Percentiles rank a stretch among this genome's conserved stretches.
Conservation (phyloP, 192 early-diverging fungal species). For the Backusella psychrophila region DNA sequence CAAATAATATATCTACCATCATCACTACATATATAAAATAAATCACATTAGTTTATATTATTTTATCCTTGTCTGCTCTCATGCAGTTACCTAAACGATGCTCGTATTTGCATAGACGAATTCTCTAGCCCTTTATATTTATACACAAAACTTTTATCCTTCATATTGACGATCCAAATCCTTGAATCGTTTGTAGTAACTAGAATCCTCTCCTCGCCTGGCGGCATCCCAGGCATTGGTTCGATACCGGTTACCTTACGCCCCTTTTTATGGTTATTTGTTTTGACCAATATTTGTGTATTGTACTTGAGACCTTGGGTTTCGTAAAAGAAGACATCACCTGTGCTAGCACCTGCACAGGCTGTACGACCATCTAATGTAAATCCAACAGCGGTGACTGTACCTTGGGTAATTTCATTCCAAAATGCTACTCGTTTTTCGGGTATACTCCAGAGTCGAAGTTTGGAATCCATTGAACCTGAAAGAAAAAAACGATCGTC, state of each 20-base stretch:
- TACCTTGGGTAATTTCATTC: slow-evolving; percentile 67
- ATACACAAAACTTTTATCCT: slow-evolving; percentile 70
- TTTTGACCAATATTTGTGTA: slow-evolving; percentile 76
- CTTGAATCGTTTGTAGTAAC: slow-evolving; percentile 83
- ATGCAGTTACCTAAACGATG: slow-evolving; percentile 57
- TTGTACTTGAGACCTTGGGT: slow-evolving; percentile 75
- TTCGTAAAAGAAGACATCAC: slow-evolving; percentile 83
- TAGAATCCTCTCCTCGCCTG: slow-evolving; percentile 61
- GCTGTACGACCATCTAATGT: slow-evolving; percentile 69
- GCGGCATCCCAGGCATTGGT: slow-evolving; percentile 50
- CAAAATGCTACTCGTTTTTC: slow-evolving; percentile 75
- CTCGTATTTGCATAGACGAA: slow-evolving; percentile 65
- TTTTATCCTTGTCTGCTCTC: not conserved
- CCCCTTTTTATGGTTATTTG: slow-evolving; percentile 60
- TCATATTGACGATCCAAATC: slow-evolving; percentile 74
- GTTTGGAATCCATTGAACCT: slow-evolving; percentile 75
- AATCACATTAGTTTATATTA: not conserved
- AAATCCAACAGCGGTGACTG: slow-evolving; percentile 80
- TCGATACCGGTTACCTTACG: slow-evolving; percentile 86
- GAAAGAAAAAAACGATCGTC: slow-evolving; percentile 82
- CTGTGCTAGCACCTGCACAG: slow-evolving; percentile 73
- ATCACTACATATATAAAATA: slow-evolving; percentile 37
- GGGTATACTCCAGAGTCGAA: slow-evolving; percentile 82
- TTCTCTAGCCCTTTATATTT: slow-evolving; percentile 84
- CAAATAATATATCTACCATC: slow-evolving; percentile 80